Conservation (phyloP, 495 filamentous ascomycete genomes). For the Collariella sp. region DNA sequence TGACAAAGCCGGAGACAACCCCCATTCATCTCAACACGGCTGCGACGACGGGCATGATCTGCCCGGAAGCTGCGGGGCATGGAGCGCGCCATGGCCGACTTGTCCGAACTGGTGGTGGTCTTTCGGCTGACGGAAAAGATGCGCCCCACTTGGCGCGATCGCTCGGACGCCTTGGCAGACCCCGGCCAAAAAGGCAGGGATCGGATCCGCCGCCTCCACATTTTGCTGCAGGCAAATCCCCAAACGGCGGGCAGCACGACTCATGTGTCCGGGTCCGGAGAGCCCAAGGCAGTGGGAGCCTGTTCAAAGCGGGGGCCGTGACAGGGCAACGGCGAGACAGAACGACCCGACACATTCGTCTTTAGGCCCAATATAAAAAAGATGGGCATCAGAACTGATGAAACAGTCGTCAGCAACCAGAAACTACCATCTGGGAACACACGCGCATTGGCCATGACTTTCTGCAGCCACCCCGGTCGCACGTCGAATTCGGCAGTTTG, state of each 20-base stretch:
- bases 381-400: no score
- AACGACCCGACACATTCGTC: no score
- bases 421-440: no score
- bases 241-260: background rate
- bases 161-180: conserved; percentile 3
- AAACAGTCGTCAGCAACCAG: no score
- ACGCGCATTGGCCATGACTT: background rate
- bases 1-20: no score
- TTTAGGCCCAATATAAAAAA: no score
- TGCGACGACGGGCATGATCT: no score
- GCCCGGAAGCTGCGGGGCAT: background rate
- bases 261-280: background rate
- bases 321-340: no score
- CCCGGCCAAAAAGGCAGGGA: background rate
- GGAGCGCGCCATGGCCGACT: background rate
- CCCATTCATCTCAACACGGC: no score
- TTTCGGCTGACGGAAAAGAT: background rate
- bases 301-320: no score
- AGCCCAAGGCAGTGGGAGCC: background rate
- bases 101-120: background rate
- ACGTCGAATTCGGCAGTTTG: background rate
- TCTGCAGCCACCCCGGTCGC: background rate
- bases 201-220: conserved; percentile 2
- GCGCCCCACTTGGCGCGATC: background rate
- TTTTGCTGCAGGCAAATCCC: background rate